Conservation (phyloP, 1,139 yeast genomes). For the Entelexis paramagnoliae region DNA sequence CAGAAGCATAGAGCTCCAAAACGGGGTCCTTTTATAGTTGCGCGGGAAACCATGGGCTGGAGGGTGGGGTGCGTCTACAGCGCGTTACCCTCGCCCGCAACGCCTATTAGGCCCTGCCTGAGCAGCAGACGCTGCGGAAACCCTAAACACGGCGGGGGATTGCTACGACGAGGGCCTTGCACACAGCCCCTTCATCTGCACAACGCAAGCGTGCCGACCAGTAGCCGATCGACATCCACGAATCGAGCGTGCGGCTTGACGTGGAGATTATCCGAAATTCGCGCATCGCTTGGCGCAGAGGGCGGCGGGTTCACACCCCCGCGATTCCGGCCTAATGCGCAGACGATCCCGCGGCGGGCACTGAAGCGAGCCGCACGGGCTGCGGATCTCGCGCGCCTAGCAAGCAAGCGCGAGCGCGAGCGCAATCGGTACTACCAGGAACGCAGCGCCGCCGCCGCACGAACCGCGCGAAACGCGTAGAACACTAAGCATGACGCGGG, state of each 20-base stretch:
- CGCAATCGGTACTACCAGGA: background rate
- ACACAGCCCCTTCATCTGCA: constrained; percentile 1
- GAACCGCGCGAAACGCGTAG: background rate
- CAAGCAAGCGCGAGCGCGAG: background rate
- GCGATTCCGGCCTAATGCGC: too few relatives aligned
- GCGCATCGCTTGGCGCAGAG: too few relatives aligned
- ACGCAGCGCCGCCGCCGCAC: constrained; percentile 3
- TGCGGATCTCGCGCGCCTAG: background rate
- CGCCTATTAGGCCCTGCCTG: background rate
- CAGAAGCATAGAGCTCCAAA: too few relatives aligned
- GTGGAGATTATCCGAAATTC: background rate
- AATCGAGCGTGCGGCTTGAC: background rate
- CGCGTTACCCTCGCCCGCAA: background rate
- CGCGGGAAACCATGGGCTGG: background rate
- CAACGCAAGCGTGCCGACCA: background rate
- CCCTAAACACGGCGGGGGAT: background rate
- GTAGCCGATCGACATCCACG: background rate
- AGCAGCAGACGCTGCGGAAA: background rate
- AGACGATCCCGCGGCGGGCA: too few relatives aligned
- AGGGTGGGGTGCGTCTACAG: background rate
- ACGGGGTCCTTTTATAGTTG: constrained; percentile 1
- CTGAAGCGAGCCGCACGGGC: background rate
- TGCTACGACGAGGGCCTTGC: background rate
- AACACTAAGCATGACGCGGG: background rate
- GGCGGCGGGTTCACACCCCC: too few relatives aligned